Evolutionary conservation across 176 grass and related monocot genomes (phyloP), one percentile per base, ranked within the genome.

Genomic region (Lolium perenne): DNA sequence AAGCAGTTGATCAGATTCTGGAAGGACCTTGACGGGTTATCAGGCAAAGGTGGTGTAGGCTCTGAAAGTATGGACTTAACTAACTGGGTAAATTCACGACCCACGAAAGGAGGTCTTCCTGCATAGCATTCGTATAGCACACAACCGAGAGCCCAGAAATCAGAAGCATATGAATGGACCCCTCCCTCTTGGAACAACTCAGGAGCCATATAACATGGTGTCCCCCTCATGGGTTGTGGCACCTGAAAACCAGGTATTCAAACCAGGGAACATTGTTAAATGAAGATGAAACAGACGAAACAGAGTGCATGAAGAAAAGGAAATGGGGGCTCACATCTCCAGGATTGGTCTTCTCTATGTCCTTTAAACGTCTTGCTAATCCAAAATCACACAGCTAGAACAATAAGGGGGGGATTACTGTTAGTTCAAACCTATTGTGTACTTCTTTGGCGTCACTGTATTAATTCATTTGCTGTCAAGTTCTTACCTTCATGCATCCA

Each of bases 141-240:
- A 78, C 97, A 99, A 76, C 94, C 97, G 61, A 99, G 92, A 22
- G 97, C 97, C 97, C 94, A 99, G 60, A 99, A 99, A 92, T 99
- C 92, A 82, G 97, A 99, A 82, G 97, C 97, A 80, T 99, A 95
- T n/a, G 97, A 96, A 78, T 96, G 94, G 17, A 91, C 85, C 74
- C 97, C 97, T 80, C 88, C 97, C 82, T 99, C 94, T 50, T 71
- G 88, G 86, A 99, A 99, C 79, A 99, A 88, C 88, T 99, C 97
- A 82, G 94, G 94, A 85, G 97, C 97, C 97, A 99, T 99, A 89
- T 99, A 99, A 78, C 94, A 99, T 12, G 97, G 97, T 45, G 94
- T 94, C 45, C 97, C 97, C 84, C 84, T 91, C 91, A 91, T 95
- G 69, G 93, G 87, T 55, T 96, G 97, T 80, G 88, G 94, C 50